Percentiles rank a stretch among this genome's conserved stretches.
Evolutionary conservation across 768 basidiomycete species (phyloP).

Genomic region (Hypsizygus marmoreus): DNA sequence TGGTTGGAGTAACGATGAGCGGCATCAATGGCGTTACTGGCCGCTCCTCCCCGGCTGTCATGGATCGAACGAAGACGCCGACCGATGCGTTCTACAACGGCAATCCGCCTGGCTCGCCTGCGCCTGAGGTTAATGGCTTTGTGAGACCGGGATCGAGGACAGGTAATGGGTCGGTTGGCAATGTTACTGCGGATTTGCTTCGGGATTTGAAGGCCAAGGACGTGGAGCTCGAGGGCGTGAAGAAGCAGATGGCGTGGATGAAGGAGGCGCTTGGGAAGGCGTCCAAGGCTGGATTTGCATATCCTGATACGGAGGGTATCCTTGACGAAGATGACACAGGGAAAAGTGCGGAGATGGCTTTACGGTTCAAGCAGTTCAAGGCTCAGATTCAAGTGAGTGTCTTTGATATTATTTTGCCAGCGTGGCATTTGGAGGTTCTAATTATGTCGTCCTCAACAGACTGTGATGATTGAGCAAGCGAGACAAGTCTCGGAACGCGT

Average conservation of each 20-base stretch:
- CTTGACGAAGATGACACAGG: slow-evolving; percentile 43
- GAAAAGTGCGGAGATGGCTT: slow-evolving; percentile 66
- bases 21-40: slow-evolving; percentile 44
- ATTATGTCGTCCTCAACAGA: slow-evolving; percentile 49
- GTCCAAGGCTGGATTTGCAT: slow-evolving; percentile 74
- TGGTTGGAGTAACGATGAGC: slow-evolving; percentile 56
- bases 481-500: slow-evolving; percentile 75
- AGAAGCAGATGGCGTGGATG: slow-evolving; percentile 85
- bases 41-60: slow-evolving; percentile 42
- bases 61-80: slow-evolving; percentile 50
- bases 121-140: slow-evolving; percentile 52
- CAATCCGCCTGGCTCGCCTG: slow-evolving; percentile 42
- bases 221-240: slow-evolving; percentile 72
- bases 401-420: slow-evolving; percentile 2
- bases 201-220: slow-evolving; percentile 84
- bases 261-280: slow-evolving; percentile 77
- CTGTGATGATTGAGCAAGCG: slow-evolving; percentile 75
- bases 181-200: slow-evolving; percentile 72
- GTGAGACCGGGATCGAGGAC: slow-evolving; percentile 42
- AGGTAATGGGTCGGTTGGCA: slow-evolving; percentile 60
- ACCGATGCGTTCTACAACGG: slow-evolving; percentile 60
- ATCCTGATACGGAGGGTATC: slow-evolving; percentile 44
- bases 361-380: slow-evolving; percentile 87
- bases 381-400: slow-evolving; percentile 79
- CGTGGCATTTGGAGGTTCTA: neutral